These are phyloP conservation scores for Yamadazyma taylorii DNA, from an alignment of 1,139 yeast species.

Conservation along the genomic window DNA sequence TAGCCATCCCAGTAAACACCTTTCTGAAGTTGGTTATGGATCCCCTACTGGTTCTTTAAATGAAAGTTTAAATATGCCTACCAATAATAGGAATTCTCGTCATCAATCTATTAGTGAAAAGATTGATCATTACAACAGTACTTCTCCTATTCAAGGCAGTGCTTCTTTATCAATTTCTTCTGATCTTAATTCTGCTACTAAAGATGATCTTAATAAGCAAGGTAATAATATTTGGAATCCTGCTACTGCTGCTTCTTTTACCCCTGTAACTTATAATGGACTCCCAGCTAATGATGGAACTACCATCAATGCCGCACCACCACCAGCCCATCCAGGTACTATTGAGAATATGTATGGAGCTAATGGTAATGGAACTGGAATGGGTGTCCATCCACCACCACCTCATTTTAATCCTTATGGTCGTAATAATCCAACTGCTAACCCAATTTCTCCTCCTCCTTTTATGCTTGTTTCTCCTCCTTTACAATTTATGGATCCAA, in stretches of 20 bases:
- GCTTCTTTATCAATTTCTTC: conserved; percentile 34
- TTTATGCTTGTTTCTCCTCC: conserved; percentile 41
- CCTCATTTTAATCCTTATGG: conserved; percentile 20
- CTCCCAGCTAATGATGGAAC: conserved; percentile 8
- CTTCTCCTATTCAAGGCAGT: conserved; percentile 49
- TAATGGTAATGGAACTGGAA: conserved; percentile 8
- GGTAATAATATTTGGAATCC: conserved; percentile 59
- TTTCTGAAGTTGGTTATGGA: conserved; percentile 16
- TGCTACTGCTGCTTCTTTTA: conserved; percentile 59
- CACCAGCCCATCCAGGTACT: background rate
- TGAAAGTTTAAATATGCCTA: conserved; percentile 50
- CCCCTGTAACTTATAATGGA: conserved; percentile 30
- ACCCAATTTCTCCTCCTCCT: conserved; percentile 39
- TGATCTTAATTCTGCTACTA: conserved; percentile 22
- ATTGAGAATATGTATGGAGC: conserved; percentile 4
- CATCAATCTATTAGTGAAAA: conserved; percentile 67
- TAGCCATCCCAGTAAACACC: conserved; percentile 6
- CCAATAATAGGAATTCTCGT: conserved; percentile 38
- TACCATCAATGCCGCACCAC: conserved; percentile 11
- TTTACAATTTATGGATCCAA: conserved; percentile 41
- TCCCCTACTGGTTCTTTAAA: conserved; percentile 52
- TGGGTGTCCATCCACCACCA: conserved; percentile 10
- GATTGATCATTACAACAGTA: conserved; percentile 56
- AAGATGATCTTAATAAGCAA: conserved; percentile 10
- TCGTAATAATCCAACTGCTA: conserved; percentile 2